phyloP scores from a whole-genome alignment of 257 asterid species.

The Solanum phureja region DNA sequence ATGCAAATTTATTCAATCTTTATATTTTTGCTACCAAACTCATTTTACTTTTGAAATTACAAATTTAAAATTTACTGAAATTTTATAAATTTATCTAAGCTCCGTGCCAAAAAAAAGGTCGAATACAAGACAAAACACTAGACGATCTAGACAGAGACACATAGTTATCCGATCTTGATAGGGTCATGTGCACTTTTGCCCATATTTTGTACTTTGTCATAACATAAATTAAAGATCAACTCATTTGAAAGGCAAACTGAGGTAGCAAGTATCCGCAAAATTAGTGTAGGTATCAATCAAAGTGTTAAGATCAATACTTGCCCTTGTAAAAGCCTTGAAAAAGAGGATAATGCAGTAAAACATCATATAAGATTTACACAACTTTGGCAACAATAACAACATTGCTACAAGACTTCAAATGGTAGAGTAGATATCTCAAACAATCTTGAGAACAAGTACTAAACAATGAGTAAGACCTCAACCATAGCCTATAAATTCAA shows the following conservation, averaged over 20 bases:
- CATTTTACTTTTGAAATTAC: background rate
- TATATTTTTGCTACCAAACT: background rate
- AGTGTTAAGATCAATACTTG: background rate
- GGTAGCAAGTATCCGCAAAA: fast-evolving
- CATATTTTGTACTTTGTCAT: background rate
- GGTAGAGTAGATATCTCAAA: background rate
- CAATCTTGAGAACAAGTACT: background rate
- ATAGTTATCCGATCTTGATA: background rate
- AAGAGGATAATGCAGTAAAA: background rate
- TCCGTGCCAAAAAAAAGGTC: background rate
- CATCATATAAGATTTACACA: background rate
- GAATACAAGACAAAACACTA: fast-evolving
- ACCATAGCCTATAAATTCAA: conserved; percentile 22
- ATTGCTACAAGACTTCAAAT: background rate
- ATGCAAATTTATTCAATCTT: background rate
- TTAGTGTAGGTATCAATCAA: background rate
- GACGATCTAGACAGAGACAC: background rate
- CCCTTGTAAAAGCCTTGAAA: background rate
- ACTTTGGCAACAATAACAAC: background rate
- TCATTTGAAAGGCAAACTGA: background rate
- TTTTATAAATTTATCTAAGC: background rate
- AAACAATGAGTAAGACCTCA: background rate
- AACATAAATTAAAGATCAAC: no score
- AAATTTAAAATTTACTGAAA: background rate
- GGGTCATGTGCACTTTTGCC: background rate